Evolutionary conservation across 306 rosid species (phyloP), one percentile per base, ranked within the genome.

Genomic region (Trifolium dubium): DNA sequence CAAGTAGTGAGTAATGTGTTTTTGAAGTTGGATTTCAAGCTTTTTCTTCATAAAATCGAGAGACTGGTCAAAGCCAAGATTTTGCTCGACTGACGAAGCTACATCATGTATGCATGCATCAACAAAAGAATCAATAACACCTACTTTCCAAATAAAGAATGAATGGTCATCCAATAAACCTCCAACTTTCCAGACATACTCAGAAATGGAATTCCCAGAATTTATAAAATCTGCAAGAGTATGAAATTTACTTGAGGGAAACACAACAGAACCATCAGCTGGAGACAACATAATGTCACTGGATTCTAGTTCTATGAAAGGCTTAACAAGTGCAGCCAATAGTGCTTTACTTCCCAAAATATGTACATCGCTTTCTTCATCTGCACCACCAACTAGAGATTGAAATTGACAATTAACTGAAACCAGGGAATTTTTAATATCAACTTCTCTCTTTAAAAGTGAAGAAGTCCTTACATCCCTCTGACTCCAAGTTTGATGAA

Each of bases 401-500:
- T 85, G 91, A 83, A 91, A 89, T 72, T 89, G 96, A 76, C 84
- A 55, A 72, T 82, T 86, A 49, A 90, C 86, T 72, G 88, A 82
- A 83, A 82, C 71, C 77, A 93, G 79, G 62, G 93, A 81, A 84
- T 85, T 88, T 86, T 83, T 87, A 77, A 91, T 89, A 78, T 91
- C 92, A 78, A 92, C 81, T 88, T 93, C 97, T 84, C 96, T 91
- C 85, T 86, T 93, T 12, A 79, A 37, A 68, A 93, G 97, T 69
- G 90, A 81, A 74, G 93, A 77, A 61, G 81, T 78, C 49, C 92
- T 89, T 23, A 71, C 67, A 78, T 93, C 97, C 76, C 96, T 88
- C 79, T 91, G 98, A 86, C 82, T 93, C 98, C 98, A 93, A 29
- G 96, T 74, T 80, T 83, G 97, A 81, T 91, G 96, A 67, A 93